Percentiles rank a stretch among this genome's conserved stretches.
Evolutionary conservation across 371 early-diverging fungal species (phyloP).

Genomic region (Mucor saturninus): DNA sequence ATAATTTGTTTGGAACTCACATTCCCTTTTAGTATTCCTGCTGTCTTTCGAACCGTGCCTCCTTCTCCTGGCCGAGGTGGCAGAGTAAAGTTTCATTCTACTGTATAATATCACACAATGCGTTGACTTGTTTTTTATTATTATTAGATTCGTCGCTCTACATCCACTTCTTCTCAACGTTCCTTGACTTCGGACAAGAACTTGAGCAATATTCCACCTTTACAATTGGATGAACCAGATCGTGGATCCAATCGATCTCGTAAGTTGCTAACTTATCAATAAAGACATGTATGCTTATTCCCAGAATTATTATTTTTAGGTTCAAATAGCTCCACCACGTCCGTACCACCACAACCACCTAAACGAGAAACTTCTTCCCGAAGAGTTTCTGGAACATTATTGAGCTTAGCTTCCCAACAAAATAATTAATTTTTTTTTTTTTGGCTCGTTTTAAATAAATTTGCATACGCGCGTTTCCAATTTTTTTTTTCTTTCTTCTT

Average conservation of each 20-base stretch:
- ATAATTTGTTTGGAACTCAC: neutral
- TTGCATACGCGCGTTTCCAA: slow-evolving; percentile 16
- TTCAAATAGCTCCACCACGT: slow-evolving; percentile 42
- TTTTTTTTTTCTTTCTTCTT: neutral
- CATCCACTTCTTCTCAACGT: slow-evolving; percentile 56
- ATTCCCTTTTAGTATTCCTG: slow-evolving; percentile 35
- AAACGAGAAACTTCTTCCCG: slow-evolving; percentile 28
- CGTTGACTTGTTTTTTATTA: too few relatives aligned
- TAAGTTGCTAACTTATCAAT: neutral
- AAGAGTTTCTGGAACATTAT: slow-evolving; percentile 46
- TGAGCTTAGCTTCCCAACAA: slow-evolving; percentile 35
- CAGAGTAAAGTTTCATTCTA: slow-evolving; percentile 29
- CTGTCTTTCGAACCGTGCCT: slow-evolving; percentile 52
- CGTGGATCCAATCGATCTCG: slow-evolving; percentile 20
- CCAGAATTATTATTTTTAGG: slow-evolving; percentile 23
- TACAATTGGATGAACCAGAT: slow-evolving; percentile 9
- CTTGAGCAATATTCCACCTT: slow-evolving; percentile 45
- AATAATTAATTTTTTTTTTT: slow-evolving; percentile 12
- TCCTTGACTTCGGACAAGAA: slow-evolving; percentile 49
- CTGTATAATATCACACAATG: too few relatives aligned
- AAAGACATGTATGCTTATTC: neutral
- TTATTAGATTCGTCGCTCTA: slow-evolving; percentile 43
- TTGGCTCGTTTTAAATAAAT: neutral
- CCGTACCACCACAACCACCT: slow-evolving; percentile 26
- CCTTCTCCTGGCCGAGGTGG: slow-evolving; percentile 52